phyloP scores from a whole-genome alignment of 306 rosid genomes.

The Crotalaria pallida region DNA sequence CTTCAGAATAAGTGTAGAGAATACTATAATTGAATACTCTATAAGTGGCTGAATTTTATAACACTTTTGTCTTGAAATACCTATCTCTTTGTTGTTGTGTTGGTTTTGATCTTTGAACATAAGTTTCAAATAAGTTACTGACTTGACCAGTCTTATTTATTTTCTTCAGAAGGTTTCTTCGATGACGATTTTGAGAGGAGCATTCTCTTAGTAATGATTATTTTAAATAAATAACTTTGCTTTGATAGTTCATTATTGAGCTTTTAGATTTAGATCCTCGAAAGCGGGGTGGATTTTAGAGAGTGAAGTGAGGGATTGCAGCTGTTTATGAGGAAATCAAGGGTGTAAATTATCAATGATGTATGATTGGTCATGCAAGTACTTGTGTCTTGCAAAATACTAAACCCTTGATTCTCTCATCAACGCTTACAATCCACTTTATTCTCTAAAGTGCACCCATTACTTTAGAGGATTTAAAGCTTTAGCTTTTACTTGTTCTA shows the following conservation, averaged over 20 bases:
- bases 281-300: not conserved
- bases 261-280: not conserved
- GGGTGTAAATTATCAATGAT: not conserved
- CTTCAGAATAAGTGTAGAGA: not conserved
- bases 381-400: not conserved
- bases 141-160: not conserved
- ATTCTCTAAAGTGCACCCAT: not conserved
- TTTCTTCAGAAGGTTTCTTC: not conserved
- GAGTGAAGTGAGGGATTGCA: not conserved
- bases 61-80: not conserved
- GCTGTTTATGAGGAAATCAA: not conserved
- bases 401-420: no score
- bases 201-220: not conserved
- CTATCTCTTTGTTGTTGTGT: not conserved
- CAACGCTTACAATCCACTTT: not conserved
- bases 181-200: not conserved
- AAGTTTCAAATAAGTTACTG: not conserved
- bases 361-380: not conserved
- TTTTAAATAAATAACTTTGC: not conserved
- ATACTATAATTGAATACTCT: no score
- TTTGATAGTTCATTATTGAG: not conserved
- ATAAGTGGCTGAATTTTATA: conserved; percentile 17
- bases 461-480: no score
- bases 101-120: not conserved
- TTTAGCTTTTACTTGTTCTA: not conserved